These are phyloP conservation scores for Neopestalotiopsis rosae DNA, from an alignment of 2,329 filamentous ascomycete species.

Conservation along the genomic window DNA sequence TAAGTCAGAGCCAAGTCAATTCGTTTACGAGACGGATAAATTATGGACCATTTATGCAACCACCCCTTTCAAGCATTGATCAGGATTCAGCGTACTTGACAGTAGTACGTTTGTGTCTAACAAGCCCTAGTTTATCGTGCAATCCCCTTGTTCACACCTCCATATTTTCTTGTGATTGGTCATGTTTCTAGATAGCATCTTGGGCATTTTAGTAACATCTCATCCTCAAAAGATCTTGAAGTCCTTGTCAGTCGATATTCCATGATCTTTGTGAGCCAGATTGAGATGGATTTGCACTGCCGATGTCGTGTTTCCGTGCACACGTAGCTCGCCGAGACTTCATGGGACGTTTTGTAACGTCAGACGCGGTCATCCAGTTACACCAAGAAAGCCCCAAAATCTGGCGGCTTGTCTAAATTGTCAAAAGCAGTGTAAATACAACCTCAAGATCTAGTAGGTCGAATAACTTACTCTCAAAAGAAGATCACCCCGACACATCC, in stretches of 20 bases:
- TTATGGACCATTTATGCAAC: not conserved
- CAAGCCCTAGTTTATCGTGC: not conserved
- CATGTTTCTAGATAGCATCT: no score
- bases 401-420: no score
- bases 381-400: no score
- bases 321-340: not conserved
- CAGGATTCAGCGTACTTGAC: not conserved
- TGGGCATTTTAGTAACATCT: no score
- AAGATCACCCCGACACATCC: no score
- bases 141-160: no score
- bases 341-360: no score
- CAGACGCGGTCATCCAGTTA: no score
- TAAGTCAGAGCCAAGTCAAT: not conserved
- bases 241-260: not conserved
- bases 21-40: not conserved
- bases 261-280: not conserved
- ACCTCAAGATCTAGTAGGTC: no score
- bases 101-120: not conserved
- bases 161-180: no score
- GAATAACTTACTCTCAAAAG: no score
- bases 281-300: not conserved
- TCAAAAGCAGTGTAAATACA: no score
- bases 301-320: not conserved
- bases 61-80: not conserved
- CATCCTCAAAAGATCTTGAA: not conserved